Conservation (phyloP, 805 yeast species). For the Ogataea paraovalis region DNA sequence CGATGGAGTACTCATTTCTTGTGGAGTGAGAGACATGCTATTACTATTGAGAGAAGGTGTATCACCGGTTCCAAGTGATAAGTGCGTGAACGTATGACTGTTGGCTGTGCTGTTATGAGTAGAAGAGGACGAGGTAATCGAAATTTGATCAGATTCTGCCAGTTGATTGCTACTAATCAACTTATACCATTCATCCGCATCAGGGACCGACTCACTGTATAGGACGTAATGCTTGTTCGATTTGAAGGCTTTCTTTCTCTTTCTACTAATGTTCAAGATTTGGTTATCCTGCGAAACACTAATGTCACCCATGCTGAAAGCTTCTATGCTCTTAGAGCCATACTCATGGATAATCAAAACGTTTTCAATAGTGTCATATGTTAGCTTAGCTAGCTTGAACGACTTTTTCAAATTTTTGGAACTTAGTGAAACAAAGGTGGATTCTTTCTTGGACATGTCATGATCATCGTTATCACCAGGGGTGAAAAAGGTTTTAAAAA, state of each 20-base stretch:
- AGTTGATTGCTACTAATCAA: constrained; percentile 13
- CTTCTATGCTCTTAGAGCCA: constrained; percentile 21
- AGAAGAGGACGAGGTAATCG: constrained; percentile 15
- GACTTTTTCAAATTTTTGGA: constrained; percentile 24
- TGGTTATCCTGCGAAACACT: constrained; percentile 21
- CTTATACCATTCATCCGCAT: constrained; percentile 34
- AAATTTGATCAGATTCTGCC: constrained; percentile 11
- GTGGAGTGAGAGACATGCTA: constrained; percentile 11
- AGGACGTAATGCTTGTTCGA: constrained; percentile 38
- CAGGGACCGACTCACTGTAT: constrained; percentile 76
- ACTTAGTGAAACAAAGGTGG: constrained; percentile 26
- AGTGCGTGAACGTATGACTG: not conserved
- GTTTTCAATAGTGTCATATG: constrained; percentile 22
- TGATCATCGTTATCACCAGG: constrained; percentile 25
- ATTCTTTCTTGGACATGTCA: constrained; percentile 21
- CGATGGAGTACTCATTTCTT: constrained; percentile 7
- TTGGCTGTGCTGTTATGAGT: constrained; percentile 1
- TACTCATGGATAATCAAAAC: constrained; percentile 20
- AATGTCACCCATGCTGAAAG: constrained; percentile 20
- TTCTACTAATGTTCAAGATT: constrained; percentile 23
- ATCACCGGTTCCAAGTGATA: not conserved
- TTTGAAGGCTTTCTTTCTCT: constrained; percentile 31
- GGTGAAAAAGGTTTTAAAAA: constrained; percentile 26
- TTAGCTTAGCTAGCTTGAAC: constrained; percentile 12
- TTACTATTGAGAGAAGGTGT: not conserved